These are phyloP conservation scores for Citrullus colocynthis DNA, from an alignment of 306 rosid genomes.

Conservation along the genomic window DNA sequence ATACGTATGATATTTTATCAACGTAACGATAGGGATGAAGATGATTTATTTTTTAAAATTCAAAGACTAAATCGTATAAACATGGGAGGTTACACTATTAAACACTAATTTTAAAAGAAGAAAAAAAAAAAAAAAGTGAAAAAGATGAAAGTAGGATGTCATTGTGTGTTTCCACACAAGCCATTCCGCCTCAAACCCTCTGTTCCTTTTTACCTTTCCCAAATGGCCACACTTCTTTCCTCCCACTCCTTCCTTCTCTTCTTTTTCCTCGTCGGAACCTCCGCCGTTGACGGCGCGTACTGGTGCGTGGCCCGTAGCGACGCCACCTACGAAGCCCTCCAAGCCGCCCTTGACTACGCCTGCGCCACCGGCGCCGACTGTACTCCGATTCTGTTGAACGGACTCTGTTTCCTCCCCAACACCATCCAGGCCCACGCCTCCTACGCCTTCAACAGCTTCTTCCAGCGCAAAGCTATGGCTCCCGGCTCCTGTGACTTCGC, in stretches of 20 bases:
- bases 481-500: constrained; percentile 75
- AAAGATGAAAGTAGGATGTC: constrained; percentile 10
- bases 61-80: not conserved
- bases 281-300: constrained; percentile 13
- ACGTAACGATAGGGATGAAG: no score
- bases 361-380: constrained; percentile 75
- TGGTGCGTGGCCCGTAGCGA: constrained; percentile 90
- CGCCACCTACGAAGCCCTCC: constrained; percentile 33
- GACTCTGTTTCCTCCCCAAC: constrained; percentile 76
- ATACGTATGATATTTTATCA: no score
- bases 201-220: constrained; percentile 14
- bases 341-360: constrained; percentile 70
- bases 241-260: not conserved
- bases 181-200: constrained; percentile 18
- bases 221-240: constrained; percentile 3
- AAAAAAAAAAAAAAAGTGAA: not conserved
- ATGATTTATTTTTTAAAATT: no score
- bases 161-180: not conserved
- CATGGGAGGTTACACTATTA: not conserved
- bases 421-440: constrained; percentile 91
- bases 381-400: constrained; percentile 36
- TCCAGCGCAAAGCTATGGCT: constrained; percentile 39
- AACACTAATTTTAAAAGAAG: not conserved
- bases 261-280: not conserved
- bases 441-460: constrained; percentile 78